Conservation (phyloP, 345 rosid species). For the Populus tremula region DNA sequence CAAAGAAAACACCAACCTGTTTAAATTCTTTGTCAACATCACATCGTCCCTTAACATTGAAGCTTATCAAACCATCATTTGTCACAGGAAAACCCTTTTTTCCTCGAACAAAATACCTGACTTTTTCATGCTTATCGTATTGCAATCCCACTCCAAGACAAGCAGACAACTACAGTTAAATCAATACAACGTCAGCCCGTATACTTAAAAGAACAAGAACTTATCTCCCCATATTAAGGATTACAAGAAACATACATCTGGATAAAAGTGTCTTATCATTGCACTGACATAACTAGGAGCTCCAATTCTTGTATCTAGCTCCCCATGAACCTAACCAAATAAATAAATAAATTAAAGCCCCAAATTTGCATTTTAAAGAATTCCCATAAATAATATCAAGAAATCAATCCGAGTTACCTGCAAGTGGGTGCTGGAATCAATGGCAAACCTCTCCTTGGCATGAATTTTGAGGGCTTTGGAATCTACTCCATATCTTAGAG, state of each 20-base stretch:
- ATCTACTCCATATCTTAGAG: constrained; percentile 61
- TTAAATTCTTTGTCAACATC: constrained; percentile 68
- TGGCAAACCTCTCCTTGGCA: constrained; percentile 71
- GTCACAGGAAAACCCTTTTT: constrained; percentile 70
- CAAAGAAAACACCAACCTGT: constrained; percentile 41
- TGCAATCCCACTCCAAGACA: constrained; percentile 72
- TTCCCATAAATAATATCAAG: not conserved
- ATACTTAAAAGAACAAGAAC: not conserved
- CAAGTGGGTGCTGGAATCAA: constrained; percentile 61
- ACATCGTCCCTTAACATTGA: constrained; percentile 70
- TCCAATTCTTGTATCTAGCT: constrained; percentile 76
- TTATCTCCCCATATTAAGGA: not conserved
- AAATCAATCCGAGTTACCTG: constrained; percentile 44
- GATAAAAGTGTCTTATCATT: constrained; percentile 63
- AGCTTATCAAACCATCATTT: constrained; percentile 43
- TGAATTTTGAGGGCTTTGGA: constrained; percentile 71
- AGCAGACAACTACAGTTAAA: constrained; percentile 43
- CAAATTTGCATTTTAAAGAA: not conserved
- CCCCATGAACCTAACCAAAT: constrained; percentile 68
- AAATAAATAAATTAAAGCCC: not conserved
- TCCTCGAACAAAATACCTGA: constrained; percentile 59
- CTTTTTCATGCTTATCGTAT: constrained; percentile 64
- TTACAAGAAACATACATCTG: constrained; percentile 46
- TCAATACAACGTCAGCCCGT: not conserved
- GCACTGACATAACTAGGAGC: constrained; percentile 57